Percentiles rank a stretch among this genome's conserved stretches.
phyloP scores from a whole-genome alignment of 2,329 filamentous ascomycete species.

The Lachnellula cervina region DNA sequence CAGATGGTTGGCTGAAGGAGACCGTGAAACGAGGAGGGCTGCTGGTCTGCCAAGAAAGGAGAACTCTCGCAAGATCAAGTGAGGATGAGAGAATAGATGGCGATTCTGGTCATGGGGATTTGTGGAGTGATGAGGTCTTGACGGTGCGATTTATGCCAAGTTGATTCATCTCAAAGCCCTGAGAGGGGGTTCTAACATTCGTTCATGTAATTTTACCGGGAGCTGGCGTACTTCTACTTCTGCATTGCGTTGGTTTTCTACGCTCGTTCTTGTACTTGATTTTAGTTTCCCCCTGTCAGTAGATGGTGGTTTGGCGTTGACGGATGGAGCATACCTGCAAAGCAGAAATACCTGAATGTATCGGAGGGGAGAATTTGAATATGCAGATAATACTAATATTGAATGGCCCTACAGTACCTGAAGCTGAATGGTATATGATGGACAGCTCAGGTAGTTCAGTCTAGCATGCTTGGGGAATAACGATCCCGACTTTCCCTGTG shows the following conservation, averaged over 20 bases:
- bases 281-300: conserved; percentile 16
- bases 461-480: neutral
- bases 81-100: conserved; percentile 5
- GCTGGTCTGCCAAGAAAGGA: conserved; percentile 49
- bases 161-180: conserved; percentile 1
- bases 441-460: neutral
- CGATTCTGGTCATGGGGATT: neutral
- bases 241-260: conserved; percentile 4
- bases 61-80: conserved; percentile 20
- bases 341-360: neutral
- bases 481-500: neutral
- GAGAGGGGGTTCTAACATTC: conserved; percentile 5
- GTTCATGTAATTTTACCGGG: conserved; percentile 19
- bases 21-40: conserved; percentile 59
- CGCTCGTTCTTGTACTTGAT: conserved; percentile 11
- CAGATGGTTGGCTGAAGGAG: conserved; percentile 89
- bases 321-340: conserved; percentile 1
- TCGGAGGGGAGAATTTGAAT: neutral
- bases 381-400: conserved; percentile 1
- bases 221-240: conserved; percentile 6
- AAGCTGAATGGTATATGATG: neutral
- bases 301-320: conserved; percentile 14
- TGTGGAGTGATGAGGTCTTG: neutral
- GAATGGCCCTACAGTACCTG: neutral
- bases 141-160: conserved; percentile 3